Evolutionary conservation across 108 stramenopile genomes (phyloP), one percentile per base, ranked within the genome.

Genomic region (Cyclotella sp.): DNA sequence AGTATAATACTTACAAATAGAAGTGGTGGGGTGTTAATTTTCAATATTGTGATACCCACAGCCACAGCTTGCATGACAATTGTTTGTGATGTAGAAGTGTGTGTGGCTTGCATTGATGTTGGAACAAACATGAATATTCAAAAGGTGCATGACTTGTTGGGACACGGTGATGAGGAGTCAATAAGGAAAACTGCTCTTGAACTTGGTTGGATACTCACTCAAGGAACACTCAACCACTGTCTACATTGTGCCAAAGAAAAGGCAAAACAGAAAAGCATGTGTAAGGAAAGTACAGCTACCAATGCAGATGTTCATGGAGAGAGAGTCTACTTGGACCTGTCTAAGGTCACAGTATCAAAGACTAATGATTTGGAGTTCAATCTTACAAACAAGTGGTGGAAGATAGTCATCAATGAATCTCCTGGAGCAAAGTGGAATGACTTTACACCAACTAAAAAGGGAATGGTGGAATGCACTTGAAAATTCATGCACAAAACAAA

Each of bases 241-340:
- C 24, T 26, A 9, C 57, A 58, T 21, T 58, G 57, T 58, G 57
- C 57, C 24, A 58, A 21, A 21, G 19, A 6, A 58, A 58, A 58
- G 57, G 24, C 57, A 14, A 58, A 58, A 14, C 57, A 58, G 28
- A 55, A 55, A n/a, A n/a, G n/a, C n/a, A n/a, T n/a, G n/a, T n/a
- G n/a, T n/a, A n/a, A n/a, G n/a, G n/a, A n/a, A n/a, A n/a, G n/a
- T n/a, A n/a, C n/a, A n/a, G n/a, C n/a, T n/a, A n/a, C n/a, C n/a
- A n/a, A n/a, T n/a, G n/a, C n/a, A n/a, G n/a, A n/a, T n/a, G n/a
- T n/a, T n/a, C n/a, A n/a, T n/a, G n/a, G n/a, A n/a, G n/a, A n/a
- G n/a, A n/a, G n/a, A n/a, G n/a, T n/a, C n/a, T n/a, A n/a, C n/a
- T n/a, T n/a, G n/a, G n/a, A n/a, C n/a, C n/a, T n/a, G n/a, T n/a